Conservation (phyloP, 768 basidiomycete genomes). For the Auriculariales sp. region DNA sequence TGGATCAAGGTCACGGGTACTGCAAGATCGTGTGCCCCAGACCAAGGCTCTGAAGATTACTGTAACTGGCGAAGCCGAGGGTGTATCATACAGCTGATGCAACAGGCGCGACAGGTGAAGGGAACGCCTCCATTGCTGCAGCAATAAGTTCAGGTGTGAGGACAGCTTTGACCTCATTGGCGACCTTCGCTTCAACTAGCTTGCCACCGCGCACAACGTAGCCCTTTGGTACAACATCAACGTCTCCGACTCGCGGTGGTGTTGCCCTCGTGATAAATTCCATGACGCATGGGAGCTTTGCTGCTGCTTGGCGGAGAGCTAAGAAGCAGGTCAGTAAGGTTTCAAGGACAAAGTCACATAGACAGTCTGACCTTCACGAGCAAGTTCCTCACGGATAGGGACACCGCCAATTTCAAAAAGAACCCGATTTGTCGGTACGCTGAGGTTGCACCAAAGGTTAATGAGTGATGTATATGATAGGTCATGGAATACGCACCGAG, state of each 20-base stretch:
- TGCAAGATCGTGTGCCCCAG: no score
- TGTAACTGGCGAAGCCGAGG: no score
- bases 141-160: no score
- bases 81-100: no score
- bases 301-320: slow-evolving; percentile 82
- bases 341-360: background rate
- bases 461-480: slow-evolving; percentile 1
- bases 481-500: slow-evolving; percentile 45
- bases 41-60: no score
- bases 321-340: background rate
- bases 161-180: no score
- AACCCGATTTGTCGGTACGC: slow-evolving; percentile 78
- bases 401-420: slow-evolving; percentile 88
- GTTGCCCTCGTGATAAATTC: slow-evolving; percentile 67
- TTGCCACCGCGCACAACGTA: no score
- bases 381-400: slow-evolving; percentile 82
- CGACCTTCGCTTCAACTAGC: no score
- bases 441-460: slow-evolving; percentile 15
- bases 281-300: slow-evolving; percentile 74
- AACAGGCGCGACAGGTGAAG: no score
- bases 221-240: slow-evolving; percentile 25
- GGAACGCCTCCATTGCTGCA: no score
- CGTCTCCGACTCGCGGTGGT: slow-evolving; percentile 59
- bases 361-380: slow-evolving; percentile 60
- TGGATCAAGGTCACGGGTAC: no score